Evolutionary conservation across 179 eudicot genomes (phyloP), one percentile per base, ranked within the genome.

Genomic region (Gypsophila paniculata): DNA sequence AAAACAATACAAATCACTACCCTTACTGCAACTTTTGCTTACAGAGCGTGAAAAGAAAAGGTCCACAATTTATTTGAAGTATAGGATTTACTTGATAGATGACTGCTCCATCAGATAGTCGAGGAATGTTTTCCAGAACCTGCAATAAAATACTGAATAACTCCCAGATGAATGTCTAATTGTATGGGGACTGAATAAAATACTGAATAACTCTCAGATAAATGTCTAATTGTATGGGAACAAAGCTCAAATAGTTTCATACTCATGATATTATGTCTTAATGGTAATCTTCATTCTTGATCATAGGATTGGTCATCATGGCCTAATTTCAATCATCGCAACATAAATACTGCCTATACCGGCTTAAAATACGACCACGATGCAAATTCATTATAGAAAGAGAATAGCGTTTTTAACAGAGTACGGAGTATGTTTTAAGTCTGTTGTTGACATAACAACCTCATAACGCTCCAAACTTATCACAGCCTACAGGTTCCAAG

Each of bases 121-220:
- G 23, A 89, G 87, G 81, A 86, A 90, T 54, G 82, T 91, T 82
- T 90, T 96, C 98, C 98, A 92, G 77, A 92, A 92, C 84, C 96
- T 91, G 86, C 80, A 90, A 69, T 13, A 57, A 64, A 25, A 64
- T 58, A 77, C 42, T 29, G n/a, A 18, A 53, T 46, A 51, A 8
- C 13, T 63, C 52, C 29, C 21, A 68, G 14, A 39, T 44, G 55
- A 15, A 68, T 36, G 22, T 44, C 34, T 11, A 68, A 59, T 6
- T 44, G 61, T 21, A 49, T 10, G 58, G 0, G 22, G 29, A 71
- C 34, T 29, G n/a, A n/a, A n/a, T n/a, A n/a, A n/a, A n/a, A n/a
- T n/a, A 62, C 39, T 26, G n/a, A n/a, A 53, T 44, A 49, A 8
- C 22, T 62, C 49, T 42, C 19, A 68, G 13, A 39, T 44, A 62